phyloP scores from a whole-genome alignment of 1,139 yeast genomes.

The Scheffersomyces parashehatae region DNA sequence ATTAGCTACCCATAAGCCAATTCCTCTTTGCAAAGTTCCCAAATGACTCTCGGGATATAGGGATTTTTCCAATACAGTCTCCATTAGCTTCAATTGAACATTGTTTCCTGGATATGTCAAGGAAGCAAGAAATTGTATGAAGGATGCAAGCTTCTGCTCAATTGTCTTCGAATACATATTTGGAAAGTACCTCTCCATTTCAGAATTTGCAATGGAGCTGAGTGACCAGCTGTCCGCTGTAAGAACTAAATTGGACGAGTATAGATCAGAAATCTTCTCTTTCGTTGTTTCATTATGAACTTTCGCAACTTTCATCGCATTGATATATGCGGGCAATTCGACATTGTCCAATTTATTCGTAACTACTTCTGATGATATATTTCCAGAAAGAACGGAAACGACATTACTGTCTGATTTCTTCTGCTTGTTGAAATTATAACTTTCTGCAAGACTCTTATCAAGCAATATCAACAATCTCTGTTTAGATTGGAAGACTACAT shows the following conservation, averaged over 20 bases:
- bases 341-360: constrained; percentile 35
- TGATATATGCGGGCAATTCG: constrained; percentile 41
- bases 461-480: constrained; percentile 14
- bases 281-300: constrained; percentile 4
- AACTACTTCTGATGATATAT: not conserved
- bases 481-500: constrained; percentile 10
- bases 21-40: constrained; percentile 5
- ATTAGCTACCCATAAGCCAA: constrained; percentile 35
- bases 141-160: constrained; percentile 8
- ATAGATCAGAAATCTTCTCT: constrained; percentile 6
- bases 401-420: constrained; percentile 3
- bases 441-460: constrained; percentile 17
- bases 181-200: constrained; percentile 3
- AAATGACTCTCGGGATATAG: not conserved
- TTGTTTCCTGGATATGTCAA: constrained; percentile 5
- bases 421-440: constrained; percentile 12
- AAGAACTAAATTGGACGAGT: constrained; percentile 19
- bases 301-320: constrained; percentile 31
- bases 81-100: constrained; percentile 5
- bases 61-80: not conserved
- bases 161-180: constrained; percentile 7
- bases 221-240: constrained; percentile 15
- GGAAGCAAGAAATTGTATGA: constrained; percentile 7
- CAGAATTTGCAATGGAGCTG: not conserved
- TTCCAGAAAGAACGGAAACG: not conserved